Conservation (phyloP, 179 eudicot genomes). For the Dionaea muscipula region DNA sequence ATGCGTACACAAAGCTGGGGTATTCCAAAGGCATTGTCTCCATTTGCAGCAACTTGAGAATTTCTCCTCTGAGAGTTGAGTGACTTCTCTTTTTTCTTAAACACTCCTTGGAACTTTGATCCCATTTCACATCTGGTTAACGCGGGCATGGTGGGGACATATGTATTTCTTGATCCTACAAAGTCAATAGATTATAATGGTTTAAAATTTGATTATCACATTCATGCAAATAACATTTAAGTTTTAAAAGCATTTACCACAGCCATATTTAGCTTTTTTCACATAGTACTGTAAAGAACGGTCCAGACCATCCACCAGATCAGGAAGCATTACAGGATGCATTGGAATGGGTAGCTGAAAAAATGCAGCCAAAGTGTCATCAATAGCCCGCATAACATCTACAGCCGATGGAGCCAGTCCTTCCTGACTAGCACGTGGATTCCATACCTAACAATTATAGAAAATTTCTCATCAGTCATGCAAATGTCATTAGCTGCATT, state of each 20-base stretch:
- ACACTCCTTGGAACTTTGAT: slow-evolving; percentile 54
- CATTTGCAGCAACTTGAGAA: slow-evolving; percentile 65
- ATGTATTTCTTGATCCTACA: slow-evolving; percentile 74
- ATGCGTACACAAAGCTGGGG: slow-evolving; percentile 77
- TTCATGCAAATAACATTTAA: not conserved
- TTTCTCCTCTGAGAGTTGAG: slow-evolving; percentile 44
- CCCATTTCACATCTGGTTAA: slow-evolving; percentile 72
- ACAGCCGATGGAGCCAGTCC: slow-evolving; percentile 81
- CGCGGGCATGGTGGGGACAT: slow-evolving; percentile 86
- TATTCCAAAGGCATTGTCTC: slow-evolving; percentile 43
- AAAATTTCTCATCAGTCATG: too few relatives aligned
- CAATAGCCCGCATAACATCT: slow-evolving; percentile 55
- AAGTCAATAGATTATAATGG: not conserved
- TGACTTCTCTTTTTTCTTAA: slow-evolving; percentile 80
- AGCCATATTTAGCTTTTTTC: slow-evolving; percentile 76
- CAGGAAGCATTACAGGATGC: slow-evolving; percentile 89
- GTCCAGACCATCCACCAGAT: slow-evolving; percentile 76
- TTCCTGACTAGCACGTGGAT: slow-evolving; percentile 65
- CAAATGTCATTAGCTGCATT: too few relatives aligned
- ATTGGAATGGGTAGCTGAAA: slow-evolving; percentile 90
- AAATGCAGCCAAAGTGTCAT: slow-evolving; percentile 77
- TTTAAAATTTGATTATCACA: not conserved
- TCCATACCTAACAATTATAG: slow-evolving; percentile 51
- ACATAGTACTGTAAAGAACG: slow-evolving; percentile 70
- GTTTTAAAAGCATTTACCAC: slow-evolving; percentile 45